Evolutionary conservation across 2,329 filamentous ascomycete species (phyloP), one percentile per base, ranked within the genome.

Genomic region (Podosphaera xanthii): DNA sequence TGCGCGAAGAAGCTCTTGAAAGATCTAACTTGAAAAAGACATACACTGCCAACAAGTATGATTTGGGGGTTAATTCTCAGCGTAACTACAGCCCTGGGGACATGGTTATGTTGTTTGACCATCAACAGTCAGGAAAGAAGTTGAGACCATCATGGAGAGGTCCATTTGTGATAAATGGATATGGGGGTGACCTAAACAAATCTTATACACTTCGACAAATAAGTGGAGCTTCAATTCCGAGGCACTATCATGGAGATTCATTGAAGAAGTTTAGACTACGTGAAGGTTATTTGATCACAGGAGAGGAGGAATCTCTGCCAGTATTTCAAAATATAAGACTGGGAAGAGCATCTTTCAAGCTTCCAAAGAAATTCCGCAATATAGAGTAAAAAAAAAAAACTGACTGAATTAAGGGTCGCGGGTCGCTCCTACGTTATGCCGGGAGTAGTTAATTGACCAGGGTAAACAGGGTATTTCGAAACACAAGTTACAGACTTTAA

Each of bases 41-140:
- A 35, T 22, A 33, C 10, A 6, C 50, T 35, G 50, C 50, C 2
- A 8, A 53, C 1, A 53, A 53, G 31, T 34, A 53, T 53, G 30
- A 53, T 34, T 34, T 35, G 4, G 31, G 50, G 12, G 33, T 53
- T 5, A 35, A 8, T 6, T 34, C 31, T 33, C 50, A 12, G 5
- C 10, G 5, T 8, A 53, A 14, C 5, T 53, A 33, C 30, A 53
- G 36, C 40, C 44, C 55, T 2, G 55, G 40, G 22, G 33, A 46
- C 10, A 8, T 58, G 8, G 54, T 57, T 10, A 42, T 57, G 12
- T 33, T 57, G 36, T 57, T 57, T 57, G 54, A 57, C 54, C 54
- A 57, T 7, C 12, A 40, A 44, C 40, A 14, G 36, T 4, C 54
- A 42, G 54, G 54, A 3, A 57, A 57, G n/a, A 57, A 33, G 54